Evolutionary conservation across 2,329 filamentous ascomycete species (phyloP).

Genomic region (Fonsecaea nubica): DNA sequence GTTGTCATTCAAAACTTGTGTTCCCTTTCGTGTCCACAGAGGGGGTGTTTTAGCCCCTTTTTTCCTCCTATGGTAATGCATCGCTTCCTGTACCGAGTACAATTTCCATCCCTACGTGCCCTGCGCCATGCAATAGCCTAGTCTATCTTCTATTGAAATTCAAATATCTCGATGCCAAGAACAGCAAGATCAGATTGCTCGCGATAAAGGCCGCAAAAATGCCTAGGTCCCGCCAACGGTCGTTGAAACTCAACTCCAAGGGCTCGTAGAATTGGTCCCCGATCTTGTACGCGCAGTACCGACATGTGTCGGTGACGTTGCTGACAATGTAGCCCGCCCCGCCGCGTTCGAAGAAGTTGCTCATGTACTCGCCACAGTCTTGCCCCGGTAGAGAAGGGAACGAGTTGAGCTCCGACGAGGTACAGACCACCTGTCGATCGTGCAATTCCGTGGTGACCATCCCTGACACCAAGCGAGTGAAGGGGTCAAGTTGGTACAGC

Average conservation of each 20-base stretch:
- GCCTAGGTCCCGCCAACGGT: constrained; percentile 82
- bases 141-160: constrained; percentile 40
- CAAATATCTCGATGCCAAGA: constrained; percentile 40
- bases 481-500: constrained; percentile 83
- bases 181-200: constrained; percentile 62
- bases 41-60: too few relatives aligned
- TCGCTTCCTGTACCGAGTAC: too few relatives aligned
- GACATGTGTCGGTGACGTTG: constrained; percentile 70
- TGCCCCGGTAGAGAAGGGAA: constrained; percentile 71
- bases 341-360: constrained; percentile 70
- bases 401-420: constrained; percentile 65
- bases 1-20: too few relatives aligned
- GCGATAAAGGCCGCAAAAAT: constrained; percentile 78
- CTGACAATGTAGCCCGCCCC: constrained; percentile 74
- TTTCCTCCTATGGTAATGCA: too few relatives aligned
- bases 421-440: constrained; percentile 67
- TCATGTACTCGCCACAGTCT: constrained; percentile 79
- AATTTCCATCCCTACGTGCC: not conserved
- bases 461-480: constrained; percentile 79
- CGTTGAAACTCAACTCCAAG: constrained; percentile 69
- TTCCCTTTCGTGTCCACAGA: too few relatives aligned
- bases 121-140: too few relatives aligned
- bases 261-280: constrained; percentile 80
- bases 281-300: constrained; percentile 81
- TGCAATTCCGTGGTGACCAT: constrained; percentile 81